Conservation (phyloP, 1,284 basidiomycete species). For the Naganishia sp. region DNA sequence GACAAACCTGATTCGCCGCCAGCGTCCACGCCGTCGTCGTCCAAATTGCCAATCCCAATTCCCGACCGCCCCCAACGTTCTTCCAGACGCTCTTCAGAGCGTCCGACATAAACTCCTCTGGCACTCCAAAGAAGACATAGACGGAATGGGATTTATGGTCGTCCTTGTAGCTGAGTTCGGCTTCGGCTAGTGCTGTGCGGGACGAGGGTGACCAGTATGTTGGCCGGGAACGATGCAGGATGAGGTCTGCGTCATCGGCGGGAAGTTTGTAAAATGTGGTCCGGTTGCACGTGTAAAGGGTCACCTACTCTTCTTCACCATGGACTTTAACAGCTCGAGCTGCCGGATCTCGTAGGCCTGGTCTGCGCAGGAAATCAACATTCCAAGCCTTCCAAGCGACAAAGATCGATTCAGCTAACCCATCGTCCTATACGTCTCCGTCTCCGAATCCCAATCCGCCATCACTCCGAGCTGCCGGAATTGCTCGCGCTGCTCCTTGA, state of each 20-base stretch:
- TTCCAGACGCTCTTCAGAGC: constrained; percentile 39
- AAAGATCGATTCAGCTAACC: constrained; percentile 58
- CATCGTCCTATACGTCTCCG: constrained; percentile 82
- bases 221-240: constrained; percentile 83
- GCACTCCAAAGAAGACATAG: constrained; percentile 75
- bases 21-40: constrained; percentile 98
- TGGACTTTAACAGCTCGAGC: constrained; percentile 78
- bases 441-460: constrained; percentile 78
- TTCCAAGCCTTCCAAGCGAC: not conserved
- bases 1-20: constrained; percentile 84
- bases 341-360: constrained; percentile 86
- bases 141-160: constrained; percentile 84
- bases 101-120: constrained; percentile 42
- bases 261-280: constrained; percentile 6
- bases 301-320: constrained; percentile 75
- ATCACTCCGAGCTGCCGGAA: constrained; percentile 85
- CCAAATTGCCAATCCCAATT: constrained; percentile 79
- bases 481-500: constrained; percentile 75
- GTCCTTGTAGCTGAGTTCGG: constrained; percentile 88
- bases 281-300: constrained; percentile 32
- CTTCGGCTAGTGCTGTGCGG: constrained; percentile 89
- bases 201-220: constrained; percentile 97
- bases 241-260: constrained; percentile 61
- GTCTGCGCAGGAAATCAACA: constrained; percentile 58
- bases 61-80: constrained; percentile 31